Conservation (phyloP, 2,329 filamentous ascomycete genomes). For the Colletotrichum incanum region DNA sequence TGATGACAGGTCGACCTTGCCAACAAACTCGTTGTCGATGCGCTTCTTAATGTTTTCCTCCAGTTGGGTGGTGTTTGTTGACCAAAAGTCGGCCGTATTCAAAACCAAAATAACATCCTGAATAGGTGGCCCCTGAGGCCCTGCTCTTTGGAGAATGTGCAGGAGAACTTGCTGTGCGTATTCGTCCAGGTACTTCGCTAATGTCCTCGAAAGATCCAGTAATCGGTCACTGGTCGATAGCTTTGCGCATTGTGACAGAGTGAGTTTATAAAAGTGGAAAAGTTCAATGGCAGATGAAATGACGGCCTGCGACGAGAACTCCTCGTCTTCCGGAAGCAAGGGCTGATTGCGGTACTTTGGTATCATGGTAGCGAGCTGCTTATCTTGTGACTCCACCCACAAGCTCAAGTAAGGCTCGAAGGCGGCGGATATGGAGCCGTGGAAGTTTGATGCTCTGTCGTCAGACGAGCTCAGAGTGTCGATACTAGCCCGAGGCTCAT, state of each 20-base stretch:
- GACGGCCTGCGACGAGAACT: constrained; percentile 91
- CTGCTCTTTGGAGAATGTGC: constrained; percentile 75
- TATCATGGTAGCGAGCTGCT: constrained; percentile 85
- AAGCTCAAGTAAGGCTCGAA: constrained; percentile 97
- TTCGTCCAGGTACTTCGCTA: constrained; percentile 94
- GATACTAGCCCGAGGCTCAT: constrained; percentile 82
- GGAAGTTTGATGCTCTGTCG: constrained; percentile 83
- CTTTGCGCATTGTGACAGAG: constrained; percentile 94
- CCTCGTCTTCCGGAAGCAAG: constrained; percentile 86
- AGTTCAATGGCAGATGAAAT: constrained; percentile 95
- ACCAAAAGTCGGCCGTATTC: constrained; percentile 98
- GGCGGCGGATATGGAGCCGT: constrained; percentile 93
- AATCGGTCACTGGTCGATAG: constrained; percentile 91
- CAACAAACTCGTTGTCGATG: constrained; percentile 83
- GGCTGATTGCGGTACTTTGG: constrained; percentile 90
- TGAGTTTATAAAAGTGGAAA: constrained; percentile 96
- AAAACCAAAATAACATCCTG: constrained; percentile 89
- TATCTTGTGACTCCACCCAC: constrained; percentile 98
- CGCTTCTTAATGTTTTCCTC: constrained; percentile 95
- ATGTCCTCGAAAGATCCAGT: constrained; percentile 85
- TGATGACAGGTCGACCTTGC: constrained; percentile 88
- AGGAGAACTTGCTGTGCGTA: constrained; percentile 95
- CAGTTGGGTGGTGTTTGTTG: constrained; percentile 90
- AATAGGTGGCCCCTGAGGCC: constrained; percentile 67
- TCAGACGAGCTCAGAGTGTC: constrained; percentile 89